Conservation (phyloP, 192 early-diverging fungal genomes). For the Chytriomyces sp. region DNA sequence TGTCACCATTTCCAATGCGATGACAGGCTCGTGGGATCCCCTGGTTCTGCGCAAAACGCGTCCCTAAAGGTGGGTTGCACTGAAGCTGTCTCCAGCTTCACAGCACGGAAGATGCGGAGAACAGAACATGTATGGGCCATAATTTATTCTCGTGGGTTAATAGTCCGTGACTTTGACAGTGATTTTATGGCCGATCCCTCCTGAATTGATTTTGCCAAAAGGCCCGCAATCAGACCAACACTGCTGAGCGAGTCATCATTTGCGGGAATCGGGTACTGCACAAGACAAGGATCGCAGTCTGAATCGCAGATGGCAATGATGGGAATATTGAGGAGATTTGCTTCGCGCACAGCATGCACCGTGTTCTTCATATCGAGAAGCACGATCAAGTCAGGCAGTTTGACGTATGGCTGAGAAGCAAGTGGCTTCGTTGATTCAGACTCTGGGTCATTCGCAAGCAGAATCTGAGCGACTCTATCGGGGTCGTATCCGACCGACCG, state of each 20-base stretch:
- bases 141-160: no score
- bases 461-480: slow-evolving; percentile 44
- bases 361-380: slow-evolving; percentile 85
- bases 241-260: slow-evolving; percentile 88
- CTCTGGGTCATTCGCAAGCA: slow-evolving; percentile 19
- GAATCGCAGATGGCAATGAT: slow-evolving; percentile 91
- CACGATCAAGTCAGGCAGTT: slow-evolving; percentile 81
- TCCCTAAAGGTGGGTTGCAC: no score
- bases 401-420: slow-evolving; percentile 49
- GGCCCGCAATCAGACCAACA: slow-evolving; percentile 80
- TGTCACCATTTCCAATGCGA: no score
- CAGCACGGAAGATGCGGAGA: no score
- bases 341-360: slow-evolving; percentile 79
- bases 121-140: no score
- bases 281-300: slow-evolving; percentile 81
- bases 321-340: slow-evolving; percentile 77
- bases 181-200: slow-evolving; percentile 50
- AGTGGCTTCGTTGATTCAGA: slow-evolving; percentile 49
- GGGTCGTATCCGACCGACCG: slow-evolving; percentile 55
- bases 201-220: slow-evolving; percentile 71
- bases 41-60: no score
- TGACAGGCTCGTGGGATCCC: no score
- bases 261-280: slow-evolving; percentile 91
- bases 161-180: no score
- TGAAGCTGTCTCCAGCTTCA: no score